These are phyloP conservation scores for Curvularia sp. DNA, from an alignment of 2,329 filamentous ascomycete species.

Conservation along the genomic window DNA sequence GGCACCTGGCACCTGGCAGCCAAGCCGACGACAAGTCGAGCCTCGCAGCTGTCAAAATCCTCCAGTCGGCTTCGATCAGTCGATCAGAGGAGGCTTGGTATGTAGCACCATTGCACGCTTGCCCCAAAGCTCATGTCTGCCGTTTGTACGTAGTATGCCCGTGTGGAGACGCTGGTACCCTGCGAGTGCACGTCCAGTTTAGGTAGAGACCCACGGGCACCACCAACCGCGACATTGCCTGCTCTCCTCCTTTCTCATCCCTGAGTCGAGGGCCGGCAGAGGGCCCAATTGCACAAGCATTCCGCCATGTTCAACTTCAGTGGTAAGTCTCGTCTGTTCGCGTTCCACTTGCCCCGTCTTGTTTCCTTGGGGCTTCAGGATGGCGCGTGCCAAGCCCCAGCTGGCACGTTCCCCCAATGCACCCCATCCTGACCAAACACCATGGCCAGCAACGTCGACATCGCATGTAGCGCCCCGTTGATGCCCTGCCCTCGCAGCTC, in stretches of 20 bases:
- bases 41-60: conserved; percentile 14
- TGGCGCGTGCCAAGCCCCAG: conserved; percentile 4
- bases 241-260: conserved; percentile 10
- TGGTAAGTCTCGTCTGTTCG: conserved; percentile 37
- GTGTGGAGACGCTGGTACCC: conserved; percentile 18
- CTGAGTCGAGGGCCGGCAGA: conserved; percentile 5
- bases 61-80: conserved; percentile 1
- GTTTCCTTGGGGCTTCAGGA: conserved; percentile 5
- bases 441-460: conserved; percentile 4
- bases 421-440: conserved; percentile 3
- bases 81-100: not conserved
- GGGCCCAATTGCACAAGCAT: conserved; percentile 5
- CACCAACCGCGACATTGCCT: conserved; percentile 8
- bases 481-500: not conserved
- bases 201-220: conserved; percentile 11
- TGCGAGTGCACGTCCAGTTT: conserved; percentile 27
- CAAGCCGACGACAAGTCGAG: conserved; percentile 5
- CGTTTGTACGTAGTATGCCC: conserved; percentile 1
- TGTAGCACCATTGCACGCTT: conserved; percentile 6
- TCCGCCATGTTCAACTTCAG: conserved; percentile 48
- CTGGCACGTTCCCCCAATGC: conserved; percentile 3
- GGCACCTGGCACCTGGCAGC: not conserved
- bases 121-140: conserved; percentile 3
- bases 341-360: conserved; percentile 1
- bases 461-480: not conserved